Conservation (phyloP, 1,284 basidiomycete species). For the Kwoniella shivajii region DNA sequence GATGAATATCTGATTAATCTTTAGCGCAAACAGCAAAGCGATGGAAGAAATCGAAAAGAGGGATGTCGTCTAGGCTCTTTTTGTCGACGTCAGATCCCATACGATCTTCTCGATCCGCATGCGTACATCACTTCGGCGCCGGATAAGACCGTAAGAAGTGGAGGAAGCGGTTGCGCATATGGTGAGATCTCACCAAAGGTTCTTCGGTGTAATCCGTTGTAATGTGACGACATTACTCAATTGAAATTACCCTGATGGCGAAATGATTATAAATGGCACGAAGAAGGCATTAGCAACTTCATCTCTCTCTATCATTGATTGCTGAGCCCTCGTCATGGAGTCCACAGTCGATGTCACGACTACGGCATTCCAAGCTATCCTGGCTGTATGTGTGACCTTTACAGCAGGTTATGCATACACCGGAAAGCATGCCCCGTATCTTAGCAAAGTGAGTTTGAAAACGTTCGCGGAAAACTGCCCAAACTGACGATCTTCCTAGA, state of each 20-base stretch:
- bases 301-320: not conserved
- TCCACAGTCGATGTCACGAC: slow-evolving; percentile 45
- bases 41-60: not conserved
- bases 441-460: slow-evolving; percentile 22
- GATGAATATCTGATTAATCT: too few species aligned
- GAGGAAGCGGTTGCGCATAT: not conserved
- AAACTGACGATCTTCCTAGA: slow-evolving; percentile 11
- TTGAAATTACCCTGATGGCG: not conserved
- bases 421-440: slow-evolving; percentile 14
- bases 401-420: slow-evolving; percentile 42
- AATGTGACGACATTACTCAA: not conserved
- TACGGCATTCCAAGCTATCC: slow-evolving; percentile 40
- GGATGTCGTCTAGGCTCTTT: too few species aligned
- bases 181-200: not conserved
- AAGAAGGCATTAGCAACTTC: not conserved
- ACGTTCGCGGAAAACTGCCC: not conserved
- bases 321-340: slow-evolving; percentile 27
- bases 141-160: slow-evolving; percentile 4
- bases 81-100: not conserved
- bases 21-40: not conserved
- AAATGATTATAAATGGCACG: not conserved
- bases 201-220: slow-evolving; percentile 2
- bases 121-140: slow-evolving; percentile 3
- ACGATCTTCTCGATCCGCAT: not conserved
- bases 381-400: slow-evolving; percentile 41